phyloP scores from a whole-genome alignment of 2,329 filamentous ascomycete species.

The Trichoderma cornu-damae region DNA sequence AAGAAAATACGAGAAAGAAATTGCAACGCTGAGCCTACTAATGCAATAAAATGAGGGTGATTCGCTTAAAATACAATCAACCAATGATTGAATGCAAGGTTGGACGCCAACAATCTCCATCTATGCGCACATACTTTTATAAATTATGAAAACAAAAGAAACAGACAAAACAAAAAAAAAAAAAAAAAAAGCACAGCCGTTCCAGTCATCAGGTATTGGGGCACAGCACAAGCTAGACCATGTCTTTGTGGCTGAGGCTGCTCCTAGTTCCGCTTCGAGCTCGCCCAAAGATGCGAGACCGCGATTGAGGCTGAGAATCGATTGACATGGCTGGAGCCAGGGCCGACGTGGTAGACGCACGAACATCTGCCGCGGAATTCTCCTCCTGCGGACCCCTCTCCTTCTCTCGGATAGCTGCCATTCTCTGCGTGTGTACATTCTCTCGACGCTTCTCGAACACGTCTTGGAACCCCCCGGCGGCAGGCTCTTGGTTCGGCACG shows the following conservation, averaged over 20 bases:
- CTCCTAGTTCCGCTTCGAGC: constrained; percentile 30
- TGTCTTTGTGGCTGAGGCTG: constrained; percentile 24
- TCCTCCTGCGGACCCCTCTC: constrained; percentile 29
- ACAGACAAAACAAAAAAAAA: not conserved
- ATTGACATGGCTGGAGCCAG: constrained; percentile 24
- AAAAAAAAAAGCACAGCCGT: not conserved
- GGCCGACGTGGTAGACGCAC: constrained; percentile 28
- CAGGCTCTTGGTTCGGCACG: constrained; percentile 29
- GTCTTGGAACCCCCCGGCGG: constrained; percentile 40
- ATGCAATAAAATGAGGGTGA: not conserved
- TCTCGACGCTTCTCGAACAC: constrained; percentile 42
- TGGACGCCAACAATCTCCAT: constrained; percentile 3
- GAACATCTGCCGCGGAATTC: constrained; percentile 25
- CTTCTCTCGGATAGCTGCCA: constrained; percentile 38
- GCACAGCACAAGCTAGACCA: constrained; percentile 23
- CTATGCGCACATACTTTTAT: constrained; percentile 3
- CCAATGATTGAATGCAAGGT: not conserved
- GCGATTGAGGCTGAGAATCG: constrained; percentile 25
- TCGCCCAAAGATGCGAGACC: constrained; percentile 29
- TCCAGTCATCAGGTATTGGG: not conserved
- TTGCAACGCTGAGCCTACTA: constrained; percentile 9
- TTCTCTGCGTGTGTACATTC: constrained; percentile 32
- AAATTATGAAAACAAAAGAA: not conserved
- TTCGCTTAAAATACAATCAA: constrained; percentile 4
- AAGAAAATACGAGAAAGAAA: no score